These are phyloP conservation scores for Colletotrichum melonis DNA, from an alignment of 2,329 filamentous ascomycete genomes.

Conservation along the genomic window DNA sequence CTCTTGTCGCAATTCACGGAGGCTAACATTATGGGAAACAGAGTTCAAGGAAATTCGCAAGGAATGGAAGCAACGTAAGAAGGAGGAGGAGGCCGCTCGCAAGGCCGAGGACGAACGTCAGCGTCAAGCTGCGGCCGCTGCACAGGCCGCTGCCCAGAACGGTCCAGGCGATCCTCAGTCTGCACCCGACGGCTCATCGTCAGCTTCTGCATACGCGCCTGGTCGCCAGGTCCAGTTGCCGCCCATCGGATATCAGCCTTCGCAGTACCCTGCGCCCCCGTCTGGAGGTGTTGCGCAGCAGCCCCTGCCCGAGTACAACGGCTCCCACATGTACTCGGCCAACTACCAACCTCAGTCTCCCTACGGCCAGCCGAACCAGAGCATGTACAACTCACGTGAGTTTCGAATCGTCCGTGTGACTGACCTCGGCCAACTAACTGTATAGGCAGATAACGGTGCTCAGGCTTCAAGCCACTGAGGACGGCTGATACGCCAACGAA, in stretches of 20 bases:
- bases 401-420: conserved; percentile 14
- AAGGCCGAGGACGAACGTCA: conserved; percentile 92
- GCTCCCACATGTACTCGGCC: conserved; percentile 63
- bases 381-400: conserved; percentile 71
- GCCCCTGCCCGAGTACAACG: conserved; percentile 65
- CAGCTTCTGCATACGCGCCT: conserved; percentile 65
- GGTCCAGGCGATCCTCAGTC: conserved; percentile 59
- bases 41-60: conserved; percentile 99
- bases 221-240: conserved; percentile 74
- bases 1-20: conserved; percentile 29
- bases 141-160: conserved; percentile 65
- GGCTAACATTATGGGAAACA: conserved; percentile 54
- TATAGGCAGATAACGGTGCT: conserved; percentile 37
- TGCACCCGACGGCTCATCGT: conserved; percentile 63
- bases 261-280: conserved; percentile 75
- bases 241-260: conserved; percentile 78
- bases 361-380: conserved; percentile 66
- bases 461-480: conserved; percentile 35
- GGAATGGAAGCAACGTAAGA: conserved; percentile 99
- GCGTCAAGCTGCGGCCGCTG: conserved; percentile 54
- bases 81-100: conserved; percentile 92
- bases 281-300: conserved; percentile 61
- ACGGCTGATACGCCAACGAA: conserved; percentile 1
- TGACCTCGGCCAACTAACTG: conserved; percentile 15
- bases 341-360: conserved; percentile 69